Conservation (phyloP, 2,329 filamentous ascomycete genomes). For the Trichothecium sympodiale region DNA sequence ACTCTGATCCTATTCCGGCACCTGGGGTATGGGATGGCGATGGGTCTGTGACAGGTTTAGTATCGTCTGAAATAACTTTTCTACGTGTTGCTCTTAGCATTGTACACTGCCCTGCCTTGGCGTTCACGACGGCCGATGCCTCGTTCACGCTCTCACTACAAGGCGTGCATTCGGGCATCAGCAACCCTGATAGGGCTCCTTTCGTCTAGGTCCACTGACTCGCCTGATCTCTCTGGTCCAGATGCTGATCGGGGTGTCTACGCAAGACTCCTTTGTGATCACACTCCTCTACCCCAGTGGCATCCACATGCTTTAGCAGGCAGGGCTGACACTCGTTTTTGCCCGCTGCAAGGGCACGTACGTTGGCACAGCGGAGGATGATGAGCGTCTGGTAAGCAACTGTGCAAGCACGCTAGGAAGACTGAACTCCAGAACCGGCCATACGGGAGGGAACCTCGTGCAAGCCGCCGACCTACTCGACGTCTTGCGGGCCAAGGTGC, state of each 20-base stretch:
- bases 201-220: background rate
- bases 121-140: slow-evolving; percentile 11
- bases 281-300: slow-evolving; percentile 12
- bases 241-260: background rate
- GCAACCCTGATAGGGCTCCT: slow-evolving; percentile 4
- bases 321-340: slow-evolving; percentile 13
- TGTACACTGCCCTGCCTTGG: slow-evolving; percentile 12
- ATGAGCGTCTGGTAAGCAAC: slow-evolving; percentile 7
- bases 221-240: too few species aligned
- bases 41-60: background rate
- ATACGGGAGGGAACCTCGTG: slow-evolving; percentile 5
- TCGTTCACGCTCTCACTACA: slow-evolving; percentile 10
- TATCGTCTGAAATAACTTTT: slow-evolving; percentile 5
- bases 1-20: background rate
- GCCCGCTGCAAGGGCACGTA: slow-evolving; percentile 11
- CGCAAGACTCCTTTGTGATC: slow-evolving; percentile 4
- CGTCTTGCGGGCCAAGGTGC: slow-evolving; percentile 10
- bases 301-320: slow-evolving; percentile 15
- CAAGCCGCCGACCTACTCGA: slow-evolving; percentile 13
- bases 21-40: background rate
- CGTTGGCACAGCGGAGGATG: slow-evolving; percentile 4
- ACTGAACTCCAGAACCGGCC: slow-evolving; percentile 7
- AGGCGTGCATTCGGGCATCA: slow-evolving; percentile 8
- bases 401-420: slow-evolving; percentile 8
- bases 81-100: slow-evolving; percentile 9